These are phyloP conservation scores for Euphorbia pulcherrima DNA, from an alignment of 345 rosid species.

Conservation along the genomic window DNA sequence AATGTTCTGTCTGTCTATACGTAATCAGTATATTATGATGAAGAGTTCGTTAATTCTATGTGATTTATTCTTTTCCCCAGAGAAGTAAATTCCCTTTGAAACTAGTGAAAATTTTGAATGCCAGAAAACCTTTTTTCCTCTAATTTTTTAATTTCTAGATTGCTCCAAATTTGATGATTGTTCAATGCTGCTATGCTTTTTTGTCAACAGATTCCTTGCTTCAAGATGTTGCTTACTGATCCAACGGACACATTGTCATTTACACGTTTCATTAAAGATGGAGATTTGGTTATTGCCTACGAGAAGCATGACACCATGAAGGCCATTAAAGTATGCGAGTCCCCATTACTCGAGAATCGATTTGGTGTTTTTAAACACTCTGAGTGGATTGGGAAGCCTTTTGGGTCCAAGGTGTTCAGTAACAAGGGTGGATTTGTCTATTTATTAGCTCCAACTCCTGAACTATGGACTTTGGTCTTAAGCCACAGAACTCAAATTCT, in stretches of 20 bases:
- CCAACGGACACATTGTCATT: conserved; percentile 53
- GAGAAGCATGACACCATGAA: conserved; percentile 87
- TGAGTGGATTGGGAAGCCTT: conserved; percentile 92
- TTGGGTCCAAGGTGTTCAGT: conserved; percentile 88
- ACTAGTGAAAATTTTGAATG: too few relatives aligned
- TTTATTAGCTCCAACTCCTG: conserved; percentile 84
- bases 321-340: conserved; percentile 58
- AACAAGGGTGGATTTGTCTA: conserved; percentile 79
- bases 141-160: too few relatives aligned
- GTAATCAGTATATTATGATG: too few relatives aligned
- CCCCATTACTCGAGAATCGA: conserved; percentile 72
- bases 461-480: conserved; percentile 85
- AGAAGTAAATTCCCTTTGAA: too few relatives aligned
- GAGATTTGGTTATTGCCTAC: conserved; percentile 75
- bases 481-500: conserved; percentile 98
- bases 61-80: too few relatives aligned
- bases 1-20: too few relatives aligned
- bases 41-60: too few relatives aligned
- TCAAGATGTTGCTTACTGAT: conserved; percentile 54
- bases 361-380: conserved; percentile 78
- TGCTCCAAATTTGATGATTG: not conserved
- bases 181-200: not conserved
- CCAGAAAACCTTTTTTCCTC: not conserved
- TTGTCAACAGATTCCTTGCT: not conserved
- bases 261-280: conserved; percentile 45